Percentiles rank a stretch among this genome's conserved stretches.
Evolutionary conservation across 257 asterid species (phyloP).

Genomic region (Plectranthus barbatus): DNA sequence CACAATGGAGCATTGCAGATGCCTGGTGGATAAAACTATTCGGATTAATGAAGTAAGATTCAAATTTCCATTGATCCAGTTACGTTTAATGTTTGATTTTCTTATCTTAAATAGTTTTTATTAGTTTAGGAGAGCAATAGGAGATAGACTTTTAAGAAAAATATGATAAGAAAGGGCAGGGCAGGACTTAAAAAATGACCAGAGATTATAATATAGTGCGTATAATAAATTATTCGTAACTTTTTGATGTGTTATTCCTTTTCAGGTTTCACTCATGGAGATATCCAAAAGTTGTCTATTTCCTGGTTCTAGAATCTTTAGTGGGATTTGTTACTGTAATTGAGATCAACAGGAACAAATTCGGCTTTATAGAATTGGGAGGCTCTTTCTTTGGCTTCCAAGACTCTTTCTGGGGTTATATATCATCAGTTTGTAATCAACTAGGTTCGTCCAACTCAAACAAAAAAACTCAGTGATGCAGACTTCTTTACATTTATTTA

Average conservation of each 20-base stretch:
- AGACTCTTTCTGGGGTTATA: conserved; percentile 57
- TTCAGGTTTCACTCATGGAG: conserved; percentile 70
- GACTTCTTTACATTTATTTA: neutral
- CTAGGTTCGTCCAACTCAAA: conserved; percentile 48
- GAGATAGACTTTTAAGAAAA: too few species aligned
- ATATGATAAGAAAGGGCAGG: too few species aligned
- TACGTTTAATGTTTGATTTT: too few species aligned
- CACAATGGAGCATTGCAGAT: conserved; percentile 40
- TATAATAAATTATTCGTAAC: neutral
- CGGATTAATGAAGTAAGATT: conserved; percentile 72
- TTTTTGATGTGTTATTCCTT: conserved; percentile 24
- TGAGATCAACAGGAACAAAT: conserved; percentile 53
- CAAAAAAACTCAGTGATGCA: neutral
- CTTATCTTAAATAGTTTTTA: too few species aligned
- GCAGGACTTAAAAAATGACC: too few species aligned
- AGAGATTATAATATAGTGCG: too few species aligned
- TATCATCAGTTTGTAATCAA: conserved; percentile 53
- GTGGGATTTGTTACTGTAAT: conserved; percentile 49
- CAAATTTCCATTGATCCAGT: conserved; percentile 8
- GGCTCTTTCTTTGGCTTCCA: conserved; percentile 56
- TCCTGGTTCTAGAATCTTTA: conserved; percentile 45
- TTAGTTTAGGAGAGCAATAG: too few species aligned
- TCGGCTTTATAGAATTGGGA: conserved; percentile 38
- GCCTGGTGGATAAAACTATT: conserved; percentile 74
- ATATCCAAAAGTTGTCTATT: conserved; percentile 56